These are phyloP conservation scores for Penicillium sp. DNA, from an alignment of 2,329 filamentous ascomycete species.

Conservation along the genomic window DNA sequence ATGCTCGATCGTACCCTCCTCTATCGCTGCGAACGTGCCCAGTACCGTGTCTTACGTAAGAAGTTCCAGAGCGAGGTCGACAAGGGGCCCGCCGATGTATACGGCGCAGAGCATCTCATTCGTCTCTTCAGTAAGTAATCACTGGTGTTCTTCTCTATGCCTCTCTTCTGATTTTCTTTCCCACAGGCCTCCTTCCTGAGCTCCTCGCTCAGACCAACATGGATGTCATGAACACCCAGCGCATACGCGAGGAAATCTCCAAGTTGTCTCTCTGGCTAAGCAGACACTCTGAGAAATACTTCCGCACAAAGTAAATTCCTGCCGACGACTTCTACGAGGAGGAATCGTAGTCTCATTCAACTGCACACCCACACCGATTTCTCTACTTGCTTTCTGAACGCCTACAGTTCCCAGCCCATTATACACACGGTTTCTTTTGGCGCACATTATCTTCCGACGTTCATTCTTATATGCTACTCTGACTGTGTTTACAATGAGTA, in stretches of 20 bases:
- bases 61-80: slow-evolving; percentile 63
- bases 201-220: slow-evolving; percentile 97
- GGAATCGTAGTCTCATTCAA: not conserved
- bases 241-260: slow-evolving; percentile 81
- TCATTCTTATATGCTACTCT: not conserved
- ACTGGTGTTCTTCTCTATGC: not conserved
- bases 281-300: slow-evolving; percentile 73
- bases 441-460: not conserved
- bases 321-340: slow-evolving; percentile 42
- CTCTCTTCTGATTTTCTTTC: slow-evolving; percentile 2
- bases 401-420: too few relatives aligned
- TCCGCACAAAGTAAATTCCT: slow-evolving; percentile 51
- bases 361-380: not conserved
- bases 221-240: slow-evolving; percentile 85
- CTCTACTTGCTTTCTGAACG: not conserved
- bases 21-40: slow-evolving; percentile 89
- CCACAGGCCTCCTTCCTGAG: slow-evolving; percentile 79
- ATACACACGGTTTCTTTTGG: not conserved
- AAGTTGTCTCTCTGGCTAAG: slow-evolving; percentile 85
- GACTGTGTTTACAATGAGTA: not conserved
- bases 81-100: slow-evolving; percentile 75
- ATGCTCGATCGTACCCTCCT: slow-evolving; percentile 82
- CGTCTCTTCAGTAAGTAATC: slow-evolving; percentile 74
- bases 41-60: slow-evolving; percentile 76
- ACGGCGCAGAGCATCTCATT: slow-evolving; percentile 88